Conservation (phyloP, 352 stramenopile genomes). For the Globisporangium megalacanthum region DNA sequence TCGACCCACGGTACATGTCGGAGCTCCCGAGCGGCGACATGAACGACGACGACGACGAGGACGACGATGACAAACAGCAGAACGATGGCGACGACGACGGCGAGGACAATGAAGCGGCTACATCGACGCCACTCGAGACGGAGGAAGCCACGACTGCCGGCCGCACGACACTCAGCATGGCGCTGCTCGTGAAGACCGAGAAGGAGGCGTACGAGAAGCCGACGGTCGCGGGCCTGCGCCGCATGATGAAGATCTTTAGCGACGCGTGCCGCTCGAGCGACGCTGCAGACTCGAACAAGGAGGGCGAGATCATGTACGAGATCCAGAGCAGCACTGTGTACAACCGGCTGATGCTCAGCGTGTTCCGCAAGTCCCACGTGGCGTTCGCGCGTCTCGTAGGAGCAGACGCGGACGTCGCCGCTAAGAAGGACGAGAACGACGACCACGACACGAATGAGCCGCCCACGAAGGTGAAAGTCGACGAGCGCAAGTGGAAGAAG, state of each 20-base stretch:
- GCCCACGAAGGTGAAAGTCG: conserved; percentile 32
- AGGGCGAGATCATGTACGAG: conserved; percentile 83
- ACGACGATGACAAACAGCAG: conserved; percentile 23
- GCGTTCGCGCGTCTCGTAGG: conserved; percentile 80
- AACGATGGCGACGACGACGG: conserved; percentile 1
- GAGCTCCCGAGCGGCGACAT: conserved; percentile 24
- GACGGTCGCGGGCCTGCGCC: conserved; percentile 84
- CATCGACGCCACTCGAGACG: conserved; percentile 13
- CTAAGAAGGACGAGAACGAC: conserved; percentile 16
- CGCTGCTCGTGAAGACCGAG: conserved; percentile 72
- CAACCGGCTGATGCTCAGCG: conserved; percentile 94
- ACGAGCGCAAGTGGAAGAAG: conserved; percentile 81
- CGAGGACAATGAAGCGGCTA: conserved; percentile 5
- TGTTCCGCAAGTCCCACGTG: conserved; percentile 86
- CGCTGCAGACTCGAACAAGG: conserved; percentile 58
- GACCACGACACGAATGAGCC: conserved; percentile 1
- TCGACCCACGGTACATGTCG: conserved; percentile 77
- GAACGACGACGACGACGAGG: conserved; percentile 25
- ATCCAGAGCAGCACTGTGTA: conserved; percentile 93
- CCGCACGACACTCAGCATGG: conserved; percentile 72
- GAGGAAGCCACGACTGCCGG: conserved; percentile 24
- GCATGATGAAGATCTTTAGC: conserved; percentile 92
- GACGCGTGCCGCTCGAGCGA: conserved; percentile 92
- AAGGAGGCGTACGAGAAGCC: conserved; percentile 88
- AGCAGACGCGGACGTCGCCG: conserved; percentile 12